Conservation (phyloP, 78 protist genomes). For the Pelomyxa schiedti region DNA sequence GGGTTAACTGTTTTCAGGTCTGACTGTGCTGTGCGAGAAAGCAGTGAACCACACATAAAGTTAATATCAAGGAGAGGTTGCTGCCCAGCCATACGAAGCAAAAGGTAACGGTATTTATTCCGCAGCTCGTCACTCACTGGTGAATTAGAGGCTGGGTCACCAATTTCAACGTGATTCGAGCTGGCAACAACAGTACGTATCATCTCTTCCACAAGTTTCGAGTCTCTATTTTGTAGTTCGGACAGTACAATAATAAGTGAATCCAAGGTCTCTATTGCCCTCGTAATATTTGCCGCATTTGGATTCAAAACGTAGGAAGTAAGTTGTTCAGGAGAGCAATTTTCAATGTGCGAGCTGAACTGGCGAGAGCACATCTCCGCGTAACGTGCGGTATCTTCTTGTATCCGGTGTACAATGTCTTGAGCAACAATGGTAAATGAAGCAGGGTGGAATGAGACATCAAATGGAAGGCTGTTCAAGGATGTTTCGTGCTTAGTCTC, state of each 20-base stretch:
- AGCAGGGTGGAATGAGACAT: neutral
- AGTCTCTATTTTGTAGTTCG: too few relatives aligned
- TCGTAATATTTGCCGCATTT: too few relatives aligned
- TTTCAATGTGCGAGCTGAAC: too few relatives aligned
- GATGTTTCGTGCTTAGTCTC: too few relatives aligned
- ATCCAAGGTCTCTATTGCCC: too few relatives aligned
- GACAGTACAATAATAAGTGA: too few relatives aligned
- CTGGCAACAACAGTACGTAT: too few relatives aligned
- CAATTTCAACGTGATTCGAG: too few relatives aligned
- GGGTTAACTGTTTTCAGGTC: constrained; percentile 18
- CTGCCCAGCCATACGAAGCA: neutral
- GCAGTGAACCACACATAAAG: neutral
- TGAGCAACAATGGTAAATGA: neutral
- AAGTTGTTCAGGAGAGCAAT: too few relatives aligned
- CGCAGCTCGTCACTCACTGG: neutral
- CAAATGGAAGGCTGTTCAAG: neutral
- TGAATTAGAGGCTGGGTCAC: too few relatives aligned
- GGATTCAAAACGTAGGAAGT: too few relatives aligned
- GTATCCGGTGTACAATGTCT: neutral
- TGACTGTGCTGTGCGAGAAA: neutral
- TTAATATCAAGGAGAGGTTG: neutral
- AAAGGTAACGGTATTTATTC: neutral
- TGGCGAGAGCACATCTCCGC: neutral
- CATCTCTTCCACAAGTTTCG: too few relatives aligned
- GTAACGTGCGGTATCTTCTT: neutral